Percentiles rank a stretch among this genome's conserved stretches.
These are phyloP conservation scores for Kazachstania kunashirensis DNA, from an alignment of 805 yeast genomes.

Conservation along the genomic window DNA sequence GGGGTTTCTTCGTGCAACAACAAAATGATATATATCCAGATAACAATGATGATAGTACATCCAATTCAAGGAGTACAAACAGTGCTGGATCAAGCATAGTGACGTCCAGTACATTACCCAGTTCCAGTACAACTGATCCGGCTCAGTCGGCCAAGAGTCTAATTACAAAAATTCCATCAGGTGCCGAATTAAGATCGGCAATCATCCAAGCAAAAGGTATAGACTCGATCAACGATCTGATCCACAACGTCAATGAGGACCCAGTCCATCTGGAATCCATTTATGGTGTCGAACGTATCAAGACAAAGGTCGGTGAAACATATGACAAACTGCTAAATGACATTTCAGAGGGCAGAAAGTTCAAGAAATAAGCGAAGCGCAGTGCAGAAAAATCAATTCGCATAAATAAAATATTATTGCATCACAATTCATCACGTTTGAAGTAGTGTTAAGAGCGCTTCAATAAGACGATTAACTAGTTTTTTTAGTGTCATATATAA, in stretches of 20 bases:
- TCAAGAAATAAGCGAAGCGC: no score
- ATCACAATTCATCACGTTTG: no score
- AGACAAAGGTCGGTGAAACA: conserved; percentile 35
- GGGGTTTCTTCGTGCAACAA: conserved; percentile 73
- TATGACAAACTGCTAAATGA: conserved; percentile 64
- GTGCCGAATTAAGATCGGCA: conserved; percentile 38
- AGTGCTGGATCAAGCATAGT: not conserved
- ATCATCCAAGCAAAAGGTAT: conserved; percentile 70
- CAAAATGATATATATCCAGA: conserved; percentile 36
- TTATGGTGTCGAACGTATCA: conserved; percentile 27
- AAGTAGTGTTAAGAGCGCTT: no score
- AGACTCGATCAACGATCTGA: conserved; percentile 57
- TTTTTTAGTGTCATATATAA: no score
- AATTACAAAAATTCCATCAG: conserved; percentile 34
- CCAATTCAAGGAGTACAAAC: not conserved
- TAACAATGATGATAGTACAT: not conserved
- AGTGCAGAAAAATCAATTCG: no score
- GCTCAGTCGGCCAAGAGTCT: conserved; percentile 4
- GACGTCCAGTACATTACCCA: not conserved
- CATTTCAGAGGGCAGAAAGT: conserved; percentile 35
- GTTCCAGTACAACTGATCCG: not conserved
- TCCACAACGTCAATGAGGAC: conserved; percentile 53
- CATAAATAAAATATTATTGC: no score
- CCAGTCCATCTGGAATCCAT: conserved; percentile 42
- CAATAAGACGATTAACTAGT: no score